Evolutionary conservation across 2,329 filamentous ascomycete species (phyloP).

Genomic region (Cylindrodendrum hubeiense): DNA sequence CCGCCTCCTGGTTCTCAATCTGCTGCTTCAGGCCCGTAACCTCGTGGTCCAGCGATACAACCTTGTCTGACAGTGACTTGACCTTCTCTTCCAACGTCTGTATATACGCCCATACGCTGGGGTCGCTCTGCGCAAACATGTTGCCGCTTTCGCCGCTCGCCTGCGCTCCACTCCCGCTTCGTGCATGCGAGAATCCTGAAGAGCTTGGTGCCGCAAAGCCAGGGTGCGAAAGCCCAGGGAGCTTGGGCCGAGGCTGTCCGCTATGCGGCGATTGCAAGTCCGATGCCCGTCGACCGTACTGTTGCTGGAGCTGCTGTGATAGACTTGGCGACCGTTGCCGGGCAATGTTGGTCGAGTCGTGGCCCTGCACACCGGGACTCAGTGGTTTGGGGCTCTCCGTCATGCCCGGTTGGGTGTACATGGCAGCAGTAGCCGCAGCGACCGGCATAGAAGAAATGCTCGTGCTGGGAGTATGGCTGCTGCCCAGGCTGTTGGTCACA

Average conservation of each 20-base stretch:
- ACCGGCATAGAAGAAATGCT: slow-evolving; percentile 63
- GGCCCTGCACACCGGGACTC: slow-evolving; percentile 70
- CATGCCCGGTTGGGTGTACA: slow-evolving; percentile 80
- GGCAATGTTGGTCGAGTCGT: slow-evolving; percentile 63
- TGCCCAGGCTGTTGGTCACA: slow-evolving; percentile 55
- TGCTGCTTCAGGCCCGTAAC: slow-evolving; percentile 51
- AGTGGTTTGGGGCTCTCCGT: slow-evolving; percentile 91
- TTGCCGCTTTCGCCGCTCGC: slow-evolving; percentile 73
- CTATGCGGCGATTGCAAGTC: slow-evolving; percentile 68
- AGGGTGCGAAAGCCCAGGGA: slow-evolving; percentile 53
- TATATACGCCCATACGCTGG: slow-evolving; percentile 79
- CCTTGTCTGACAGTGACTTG: slow-evolving; percentile 52
- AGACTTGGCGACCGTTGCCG: slow-evolving; percentile 76
- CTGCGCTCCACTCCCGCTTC: slow-evolving; percentile 63
- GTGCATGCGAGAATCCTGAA: slow-evolving; percentile 47
- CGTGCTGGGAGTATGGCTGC: slow-evolving; percentile 61
- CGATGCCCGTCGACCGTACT: slow-evolving; percentile 66
- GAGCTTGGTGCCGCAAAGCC: slow-evolving; percentile 49
- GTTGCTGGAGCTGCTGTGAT: slow-evolving; percentile 74
- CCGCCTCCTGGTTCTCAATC: slow-evolving; percentile 47
- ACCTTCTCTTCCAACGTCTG: slow-evolving; percentile 74
- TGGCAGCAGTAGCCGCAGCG: slow-evolving; percentile 62
- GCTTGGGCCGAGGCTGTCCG: slow-evolving; percentile 54
- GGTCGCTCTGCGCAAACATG: slow-evolving; percentile 71
- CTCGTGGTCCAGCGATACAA: slow-evolving; percentile 50